Percentiles rank a stretch among this genome's conserved stretches.
These are phyloP conservation scores for Andrographis paniculata DNA, from an alignment of 305 asterid genomes.

Conservation along the genomic window DNA sequence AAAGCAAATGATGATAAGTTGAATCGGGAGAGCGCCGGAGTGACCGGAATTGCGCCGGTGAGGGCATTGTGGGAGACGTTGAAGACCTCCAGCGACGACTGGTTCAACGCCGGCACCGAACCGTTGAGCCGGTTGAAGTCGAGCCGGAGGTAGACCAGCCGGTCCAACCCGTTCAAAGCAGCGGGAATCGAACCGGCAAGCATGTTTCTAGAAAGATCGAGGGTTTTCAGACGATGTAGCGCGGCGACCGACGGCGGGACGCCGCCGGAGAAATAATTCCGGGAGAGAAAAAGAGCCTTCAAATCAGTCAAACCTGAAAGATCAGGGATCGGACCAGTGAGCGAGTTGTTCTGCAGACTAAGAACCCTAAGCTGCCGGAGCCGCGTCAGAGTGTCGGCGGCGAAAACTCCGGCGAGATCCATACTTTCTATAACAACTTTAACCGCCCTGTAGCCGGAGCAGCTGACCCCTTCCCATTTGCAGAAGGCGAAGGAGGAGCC, in stretches of 20 bases:
- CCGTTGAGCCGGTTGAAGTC: conserved; percentile 76
- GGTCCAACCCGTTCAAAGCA: conserved; percentile 34
- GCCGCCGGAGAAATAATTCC: conserved; percentile 49
- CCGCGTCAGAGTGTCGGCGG: conserved; percentile 34
- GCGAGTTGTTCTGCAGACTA: conserved; percentile 63
- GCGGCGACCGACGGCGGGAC: conserved; percentile 55
- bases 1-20: conserved; percentile 37
- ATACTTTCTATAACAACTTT: conserved; percentile 35
- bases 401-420: conserved; percentile 51
- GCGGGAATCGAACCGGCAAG: conserved; percentile 49
- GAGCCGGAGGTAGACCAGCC: conserved; percentile 58
- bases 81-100: conserved; percentile 41
- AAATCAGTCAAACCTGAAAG: conserved; percentile 45
- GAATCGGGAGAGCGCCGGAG: conserved; percentile 49
- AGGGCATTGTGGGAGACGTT: conserved; percentile 65
- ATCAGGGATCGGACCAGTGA: conserved; percentile 72
- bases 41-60: conserved; percentile 62
- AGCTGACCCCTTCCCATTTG: conserved; percentile 59
- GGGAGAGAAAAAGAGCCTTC: conserved; percentile 51
- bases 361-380: conserved; percentile 58
- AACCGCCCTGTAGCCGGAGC: conserved; percentile 35
- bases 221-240: conserved; percentile 70
- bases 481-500: conserved; percentile 38
- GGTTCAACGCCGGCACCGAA: conserved; percentile 67
- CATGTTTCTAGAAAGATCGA: conserved; percentile 67